phyloP scores from a whole-genome alignment of 306 rosid species.

The Carpinus fangiana region DNA sequence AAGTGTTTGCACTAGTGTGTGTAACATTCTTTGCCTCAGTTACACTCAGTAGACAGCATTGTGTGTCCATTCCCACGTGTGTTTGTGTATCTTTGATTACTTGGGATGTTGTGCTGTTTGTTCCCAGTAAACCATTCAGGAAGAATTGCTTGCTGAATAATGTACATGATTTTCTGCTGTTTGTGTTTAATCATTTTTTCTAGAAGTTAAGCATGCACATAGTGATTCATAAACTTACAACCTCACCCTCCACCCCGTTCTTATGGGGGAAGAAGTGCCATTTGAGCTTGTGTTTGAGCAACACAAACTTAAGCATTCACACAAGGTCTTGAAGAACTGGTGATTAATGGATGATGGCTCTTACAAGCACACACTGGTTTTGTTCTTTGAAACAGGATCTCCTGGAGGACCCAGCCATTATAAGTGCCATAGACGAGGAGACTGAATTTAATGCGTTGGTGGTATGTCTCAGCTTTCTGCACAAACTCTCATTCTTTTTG shows the following conservation, averaged over 20 bases:
- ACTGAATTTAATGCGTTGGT: constrained; percentile 94
- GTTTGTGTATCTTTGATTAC: neutral
- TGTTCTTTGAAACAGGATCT: constrained; percentile 58
- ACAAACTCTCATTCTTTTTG: neutral
- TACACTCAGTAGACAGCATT: neutral
- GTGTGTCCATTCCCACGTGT: neutral
- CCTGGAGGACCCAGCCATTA: constrained; percentile 78
- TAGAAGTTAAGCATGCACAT: neutral
- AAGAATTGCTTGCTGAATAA: neutral
- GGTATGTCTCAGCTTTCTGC: constrained; percentile 52
- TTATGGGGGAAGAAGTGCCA: neutral
- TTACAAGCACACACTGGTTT: neutral
- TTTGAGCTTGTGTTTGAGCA: neutral
- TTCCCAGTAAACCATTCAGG: neutral
- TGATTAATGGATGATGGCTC: neutral
- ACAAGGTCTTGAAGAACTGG: neutral
- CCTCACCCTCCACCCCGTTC: neutral
- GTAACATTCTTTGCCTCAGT: neutral
- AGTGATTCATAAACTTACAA: neutral
- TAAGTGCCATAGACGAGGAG: constrained; percentile 83
- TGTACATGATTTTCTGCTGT: neutral
- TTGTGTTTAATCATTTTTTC: neutral
- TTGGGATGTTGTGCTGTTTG: neutral
- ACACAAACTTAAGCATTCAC: neutral
- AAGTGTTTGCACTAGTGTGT: neutral